A percentile compares a stretch with the other conserved stretches of the same genome.
These are phyloP conservation scores for Magnaporthiopsis poae DNA, from an alignment of 2,329 filamentous ascomycete genomes.

Conservation along the genomic window DNA sequence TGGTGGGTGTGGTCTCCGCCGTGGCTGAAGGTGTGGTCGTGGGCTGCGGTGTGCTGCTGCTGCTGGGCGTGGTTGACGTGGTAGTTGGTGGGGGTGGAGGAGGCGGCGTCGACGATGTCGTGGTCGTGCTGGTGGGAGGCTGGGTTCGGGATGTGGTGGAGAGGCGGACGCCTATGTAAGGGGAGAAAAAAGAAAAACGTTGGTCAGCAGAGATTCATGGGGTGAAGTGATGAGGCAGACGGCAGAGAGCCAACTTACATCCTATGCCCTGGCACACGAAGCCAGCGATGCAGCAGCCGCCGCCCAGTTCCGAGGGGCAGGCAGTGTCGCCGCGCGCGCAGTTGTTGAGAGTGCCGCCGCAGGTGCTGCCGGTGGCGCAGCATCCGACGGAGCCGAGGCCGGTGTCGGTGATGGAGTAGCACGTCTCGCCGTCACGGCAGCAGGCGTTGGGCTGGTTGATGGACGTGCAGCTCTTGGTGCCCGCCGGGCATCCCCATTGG, in stretches of 20 bases:
- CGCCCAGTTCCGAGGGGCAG: slow-evolving; percentile 56
- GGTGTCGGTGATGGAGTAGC: slow-evolving; percentile 53
- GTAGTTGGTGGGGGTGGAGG: slow-evolving; percentile 12
- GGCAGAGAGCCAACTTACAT: slow-evolving; percentile 40
- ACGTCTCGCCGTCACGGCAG: slow-evolving; percentile 57
- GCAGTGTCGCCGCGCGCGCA: slow-evolving; percentile 54
- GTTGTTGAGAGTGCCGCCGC: slow-evolving; percentile 51
- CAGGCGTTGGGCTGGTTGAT: slow-evolving; percentile 63
- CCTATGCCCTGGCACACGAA: slow-evolving; percentile 61
- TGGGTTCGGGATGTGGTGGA: slow-evolving; percentile 12
- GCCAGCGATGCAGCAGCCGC: slow-evolving; percentile 66
- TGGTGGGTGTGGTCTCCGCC: slow-evolving; percentile 23
- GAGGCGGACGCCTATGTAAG: slow-evolving; percentile 24
- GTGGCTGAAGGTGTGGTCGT: slow-evolving; percentile 12
- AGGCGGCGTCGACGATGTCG: slow-evolving; percentile 3
- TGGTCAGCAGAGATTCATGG: background rate
- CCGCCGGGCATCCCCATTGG: slow-evolving; percentile 55
- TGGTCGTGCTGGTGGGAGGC: slow-evolving; percentile 10
- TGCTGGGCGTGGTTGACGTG: slow-evolving; percentile 15
- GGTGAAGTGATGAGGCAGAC: slow-evolving; percentile 8
- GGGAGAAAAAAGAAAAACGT: background rate
- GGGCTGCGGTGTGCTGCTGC: slow-evolving; percentile 17
- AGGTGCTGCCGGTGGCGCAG: slow-evolving; percentile 56
- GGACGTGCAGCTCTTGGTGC: slow-evolving; percentile 52
- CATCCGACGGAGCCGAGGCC: slow-evolving; percentile 62